These are phyloP conservation scores for Phytophthora europaea DNA, from an alignment of 352 stramenopile genomes.

Conservation along the genomic window DNA sequence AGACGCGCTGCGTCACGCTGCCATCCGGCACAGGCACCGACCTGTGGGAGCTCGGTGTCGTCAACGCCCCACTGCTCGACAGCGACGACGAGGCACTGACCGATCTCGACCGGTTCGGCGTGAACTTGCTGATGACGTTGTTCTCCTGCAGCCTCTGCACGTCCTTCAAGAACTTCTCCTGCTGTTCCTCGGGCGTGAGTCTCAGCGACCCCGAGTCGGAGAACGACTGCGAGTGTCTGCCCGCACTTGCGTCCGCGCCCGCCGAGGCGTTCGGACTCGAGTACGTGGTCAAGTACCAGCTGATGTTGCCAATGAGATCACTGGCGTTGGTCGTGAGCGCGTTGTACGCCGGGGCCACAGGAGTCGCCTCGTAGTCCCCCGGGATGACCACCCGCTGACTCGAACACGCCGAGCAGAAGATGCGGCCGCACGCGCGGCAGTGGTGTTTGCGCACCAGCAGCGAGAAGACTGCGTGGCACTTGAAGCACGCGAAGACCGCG, in stretches of 20 bases:
- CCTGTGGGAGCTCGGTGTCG: constrained; percentile 44
- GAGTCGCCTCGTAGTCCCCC: constrained; percentile 80
- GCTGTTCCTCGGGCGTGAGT: constrained; percentile 54
- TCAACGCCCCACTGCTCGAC: constrained; percentile 22
- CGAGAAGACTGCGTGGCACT: constrained; percentile 85
- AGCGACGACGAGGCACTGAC: constrained; percentile 39
- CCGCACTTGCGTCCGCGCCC: constrained; percentile 19
- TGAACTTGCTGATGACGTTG: constrained; percentile 81
- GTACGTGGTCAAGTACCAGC: constrained; percentile 84
- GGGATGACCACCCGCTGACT: constrained; percentile 88
- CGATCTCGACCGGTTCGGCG: constrained; percentile 55
- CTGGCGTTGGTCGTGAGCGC: constrained; percentile 78
- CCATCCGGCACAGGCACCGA: constrained; percentile 69
- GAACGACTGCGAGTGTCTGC: constrained; percentile 35
- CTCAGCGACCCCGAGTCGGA: constrained; percentile 39
- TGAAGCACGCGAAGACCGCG: constrained; percentile 88
- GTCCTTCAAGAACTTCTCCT: constrained; percentile 80
- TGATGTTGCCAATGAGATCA: constrained; percentile 85
- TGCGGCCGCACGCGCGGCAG: constrained; percentile 82
- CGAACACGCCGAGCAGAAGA: constrained; percentile 85
- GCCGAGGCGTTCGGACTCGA: constrained; percentile 36
- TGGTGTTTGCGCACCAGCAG: constrained; percentile 87
- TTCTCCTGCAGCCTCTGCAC: constrained; percentile 69
- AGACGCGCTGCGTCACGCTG: constrained; percentile 84
- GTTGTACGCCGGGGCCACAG: constrained; percentile 65